A percentile compares a stretch with the other conserved stretches of the same genome.
Conservation (phyloP, 495 filamentous ascomycete species). For the Aspergillus conjunctus region DNA sequence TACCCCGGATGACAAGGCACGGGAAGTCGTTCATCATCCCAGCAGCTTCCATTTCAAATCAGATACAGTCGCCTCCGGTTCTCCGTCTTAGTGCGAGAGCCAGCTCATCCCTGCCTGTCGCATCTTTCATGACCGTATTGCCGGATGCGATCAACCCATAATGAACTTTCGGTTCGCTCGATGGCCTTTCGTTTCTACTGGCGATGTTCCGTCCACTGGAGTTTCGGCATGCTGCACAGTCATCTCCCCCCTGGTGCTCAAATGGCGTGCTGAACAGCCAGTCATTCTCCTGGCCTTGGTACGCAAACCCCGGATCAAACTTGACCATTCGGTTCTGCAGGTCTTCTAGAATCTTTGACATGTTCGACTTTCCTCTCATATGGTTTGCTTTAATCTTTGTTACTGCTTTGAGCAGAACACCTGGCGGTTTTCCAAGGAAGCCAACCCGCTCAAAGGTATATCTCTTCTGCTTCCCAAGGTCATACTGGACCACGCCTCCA, state of each 20-base stretch:
- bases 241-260: background rate
- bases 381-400: constrained; percentile 24
- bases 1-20: constrained; percentile 39
- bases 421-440: constrained; percentile 36
- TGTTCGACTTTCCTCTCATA: constrained; percentile 14
- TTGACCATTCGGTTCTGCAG: background rate
- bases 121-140: background rate
- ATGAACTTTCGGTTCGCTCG: background rate
- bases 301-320: background rate
- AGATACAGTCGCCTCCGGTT: too few relatives aligned
- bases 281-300: background rate
- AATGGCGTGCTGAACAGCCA: background rate
- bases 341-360: constrained; percentile 1
- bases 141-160: background rate
- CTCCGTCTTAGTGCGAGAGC: background rate
- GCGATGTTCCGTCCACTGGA: background rate
- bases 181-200: background rate
- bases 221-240: background rate
- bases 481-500: constrained; percentile 38
- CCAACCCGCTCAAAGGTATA: constrained; percentile 39
- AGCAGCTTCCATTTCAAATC: constrained; percentile 12
- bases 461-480: constrained; percentile 36
- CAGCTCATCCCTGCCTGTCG: background rate
- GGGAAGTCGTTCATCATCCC: constrained; percentile 37
- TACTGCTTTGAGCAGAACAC: constrained; percentile 33